Evolutionary conservation across 2,329 filamentous ascomycete genomes (phyloP).

Genomic region (Capronia coronata): DNA sequence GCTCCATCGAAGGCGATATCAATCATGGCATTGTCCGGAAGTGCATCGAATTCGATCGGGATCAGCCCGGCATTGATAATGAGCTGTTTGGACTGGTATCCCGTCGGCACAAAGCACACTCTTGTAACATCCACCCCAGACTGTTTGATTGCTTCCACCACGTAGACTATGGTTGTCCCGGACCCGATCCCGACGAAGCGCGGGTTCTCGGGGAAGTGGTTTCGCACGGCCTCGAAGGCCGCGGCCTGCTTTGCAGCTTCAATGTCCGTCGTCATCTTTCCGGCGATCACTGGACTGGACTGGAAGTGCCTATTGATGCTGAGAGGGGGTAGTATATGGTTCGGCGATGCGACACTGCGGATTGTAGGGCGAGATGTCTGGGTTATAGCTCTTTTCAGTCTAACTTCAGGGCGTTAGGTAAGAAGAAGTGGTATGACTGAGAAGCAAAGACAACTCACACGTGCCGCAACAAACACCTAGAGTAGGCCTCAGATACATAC

Average conservation of each 20-base stretch:
- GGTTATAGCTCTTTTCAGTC: not conserved
- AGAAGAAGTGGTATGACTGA: constrained; percentile 5
- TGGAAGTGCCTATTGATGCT: constrained; percentile 5
- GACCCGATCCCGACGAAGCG: constrained; percentile 59
- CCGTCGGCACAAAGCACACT: constrained; percentile 88
- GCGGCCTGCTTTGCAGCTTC: constrained; percentile 46
- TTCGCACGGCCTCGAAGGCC: constrained; percentile 1
- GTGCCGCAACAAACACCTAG: constrained; percentile 2
- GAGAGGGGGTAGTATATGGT: not conserved
- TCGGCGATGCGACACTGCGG: not conserved
- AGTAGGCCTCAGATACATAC: constrained; percentile 9
- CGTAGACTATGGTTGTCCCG: constrained; percentile 61
- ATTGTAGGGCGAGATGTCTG: not conserved
- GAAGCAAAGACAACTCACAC: constrained; percentile 10
- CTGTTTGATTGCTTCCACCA: constrained; percentile 57
- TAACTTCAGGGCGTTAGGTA: constrained; percentile 7
- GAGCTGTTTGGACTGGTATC: constrained; percentile 80
- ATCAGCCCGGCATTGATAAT: constrained; percentile 72
- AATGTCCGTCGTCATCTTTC: constrained; percentile 32
- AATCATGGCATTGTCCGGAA: constrained; percentile 59
- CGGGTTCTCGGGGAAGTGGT: constrained; percentile 54
- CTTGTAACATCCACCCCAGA: constrained; percentile 40
- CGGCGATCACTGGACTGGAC: not conserved
- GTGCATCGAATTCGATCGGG: constrained; percentile 69
- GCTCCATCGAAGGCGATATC: constrained; percentile 95